Evolutionary conservation across 176 grass and related monocot species (phyloP), one percentile per base, ranked within the genome.

Genomic region (Pharus latifolius): DNA sequence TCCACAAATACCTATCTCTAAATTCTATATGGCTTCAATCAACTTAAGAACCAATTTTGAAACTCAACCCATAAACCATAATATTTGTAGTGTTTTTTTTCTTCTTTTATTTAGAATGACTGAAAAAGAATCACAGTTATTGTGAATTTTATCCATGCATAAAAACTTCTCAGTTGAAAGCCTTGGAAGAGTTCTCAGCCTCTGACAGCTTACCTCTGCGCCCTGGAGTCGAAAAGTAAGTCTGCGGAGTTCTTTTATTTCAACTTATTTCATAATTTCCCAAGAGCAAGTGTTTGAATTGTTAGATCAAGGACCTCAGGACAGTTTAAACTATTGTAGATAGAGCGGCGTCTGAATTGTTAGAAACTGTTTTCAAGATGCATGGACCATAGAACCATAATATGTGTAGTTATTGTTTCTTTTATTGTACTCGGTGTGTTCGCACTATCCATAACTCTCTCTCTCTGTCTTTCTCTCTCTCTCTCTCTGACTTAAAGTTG

Each of bases 151-250:
- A 38, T 38, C 35, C 9, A 38, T 38, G 8, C 9, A 9, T 38
- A 38, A 38, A n/a, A 5, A 38, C 44, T 85, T 85, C 63, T 76
- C 48, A 98, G 94, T 48, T 79, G 53, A 98, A 90, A 83, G 81
- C 89, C 68, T 84, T 98, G 67, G 89, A 98, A 80, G 87, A 88
- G 60, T 80, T 90, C 35, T 73, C 74, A 33, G 40, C 67, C 62
- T 90, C 87, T 63, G 85, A 83, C 79, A 85, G 56, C 63, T 60
- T 98, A 78, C 82, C 87, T 4, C 81, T 98, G n/a, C 87, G 87
- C 24, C 89, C 89, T 78, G 94, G 89, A 49, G 86, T 90, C 28
- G 84, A 88, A 66, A 78, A 77, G 94, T 98, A 88, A 77, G 53
- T 82, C 28, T 52, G 37, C 16, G 13, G 35, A 57, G 45, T 73